Percentiles rank a stretch among this genome's conserved stretches.
phyloP scores from a whole-genome alignment of 352 stramenopile species.

The Phytophthora rubi region DNA sequence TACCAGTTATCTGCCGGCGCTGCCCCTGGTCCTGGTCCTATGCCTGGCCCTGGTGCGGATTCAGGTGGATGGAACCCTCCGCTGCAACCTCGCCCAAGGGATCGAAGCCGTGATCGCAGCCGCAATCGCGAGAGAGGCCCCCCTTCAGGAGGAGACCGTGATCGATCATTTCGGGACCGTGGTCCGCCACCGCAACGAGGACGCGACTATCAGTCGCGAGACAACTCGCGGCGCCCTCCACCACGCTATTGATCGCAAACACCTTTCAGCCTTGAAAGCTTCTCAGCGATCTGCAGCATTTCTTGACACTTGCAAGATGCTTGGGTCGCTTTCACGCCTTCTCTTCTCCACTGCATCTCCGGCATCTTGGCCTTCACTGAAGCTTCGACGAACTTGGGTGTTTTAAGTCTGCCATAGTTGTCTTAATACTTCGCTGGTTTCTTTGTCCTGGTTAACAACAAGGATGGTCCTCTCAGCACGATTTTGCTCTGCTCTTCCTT shows the following conservation, averaged over 20 bases:
- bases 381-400: conserved; percentile 7
- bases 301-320: conserved; percentile 7
- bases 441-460: conserved; percentile 39
- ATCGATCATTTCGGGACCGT: conserved; percentile 42
- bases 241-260: conserved; percentile 36
- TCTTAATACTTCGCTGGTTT: conserved; percentile 12
- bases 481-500: conserved; percentile 23
- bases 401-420: not conserved
- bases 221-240: conserved; percentile 40
- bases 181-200: conserved; percentile 38
- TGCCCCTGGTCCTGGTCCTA: conserved; percentile 20
- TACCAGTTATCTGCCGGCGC: conserved; percentile 42
- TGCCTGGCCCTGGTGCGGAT: conserved; percentile 33
- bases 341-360: conserved; percentile 6
- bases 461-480: conserved; percentile 16
- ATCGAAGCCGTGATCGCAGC: conserved; percentile 57
- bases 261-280: conserved; percentile 15
- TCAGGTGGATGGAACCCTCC: conserved; percentile 33
- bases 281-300: conserved; percentile 1
- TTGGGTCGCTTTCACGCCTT: conserved; percentile 9
- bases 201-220: conserved; percentile 36
- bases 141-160: conserved; percentile 31
- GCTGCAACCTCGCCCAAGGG: conserved; percentile 39
- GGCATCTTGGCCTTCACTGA: conserved; percentile 19
- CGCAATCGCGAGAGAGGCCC: conserved; percentile 45